Percentiles rank a stretch among this genome's conserved stretches.
phyloP scores from a whole-genome alignment of 768 basidiomycete species.

The Kwoniella sp. region DNA sequence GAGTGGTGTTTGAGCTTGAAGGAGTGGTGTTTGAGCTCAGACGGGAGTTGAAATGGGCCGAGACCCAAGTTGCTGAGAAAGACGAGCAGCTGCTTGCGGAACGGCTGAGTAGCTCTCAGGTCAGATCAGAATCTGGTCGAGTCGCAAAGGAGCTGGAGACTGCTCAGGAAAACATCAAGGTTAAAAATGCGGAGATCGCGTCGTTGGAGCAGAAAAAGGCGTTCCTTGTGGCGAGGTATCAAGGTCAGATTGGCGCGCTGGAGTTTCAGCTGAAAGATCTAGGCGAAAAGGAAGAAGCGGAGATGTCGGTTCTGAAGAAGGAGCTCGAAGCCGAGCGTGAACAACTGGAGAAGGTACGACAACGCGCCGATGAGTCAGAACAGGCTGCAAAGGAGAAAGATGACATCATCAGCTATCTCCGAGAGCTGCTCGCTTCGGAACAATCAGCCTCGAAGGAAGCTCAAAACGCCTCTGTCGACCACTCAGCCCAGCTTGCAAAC shows the following conservation, averaged over 20 bases:
- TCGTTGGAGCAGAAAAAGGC: neutral
- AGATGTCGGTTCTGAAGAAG: neutral
- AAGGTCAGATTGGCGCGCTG: neutral
- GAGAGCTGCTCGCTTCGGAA: slow-evolving; percentile 10
- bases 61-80: slow-evolving; percentile 1
- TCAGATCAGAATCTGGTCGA: neutral
- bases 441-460: neutral
- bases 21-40: slow-evolving; percentile 14
- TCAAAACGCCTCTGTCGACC: neutral
- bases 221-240: neutral
- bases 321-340: neutral
- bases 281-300: slow-evolving; percentile 2
- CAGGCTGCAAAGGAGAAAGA: slow-evolving; percentile 6
- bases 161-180: neutral
- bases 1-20: slow-evolving; percentile 13
- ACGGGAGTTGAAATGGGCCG: slow-evolving; percentile 15
- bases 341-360: neutral
- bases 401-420: neutral
- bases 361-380: neutral
- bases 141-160: neutral
- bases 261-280: neutral
- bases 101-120: neutral
- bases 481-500: neutral
- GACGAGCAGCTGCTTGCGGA: neutral
- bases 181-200: neutral